Base-by-base conservation (phyloP, 179 eudicot species). In the Actinidia chinensis region DNA sequence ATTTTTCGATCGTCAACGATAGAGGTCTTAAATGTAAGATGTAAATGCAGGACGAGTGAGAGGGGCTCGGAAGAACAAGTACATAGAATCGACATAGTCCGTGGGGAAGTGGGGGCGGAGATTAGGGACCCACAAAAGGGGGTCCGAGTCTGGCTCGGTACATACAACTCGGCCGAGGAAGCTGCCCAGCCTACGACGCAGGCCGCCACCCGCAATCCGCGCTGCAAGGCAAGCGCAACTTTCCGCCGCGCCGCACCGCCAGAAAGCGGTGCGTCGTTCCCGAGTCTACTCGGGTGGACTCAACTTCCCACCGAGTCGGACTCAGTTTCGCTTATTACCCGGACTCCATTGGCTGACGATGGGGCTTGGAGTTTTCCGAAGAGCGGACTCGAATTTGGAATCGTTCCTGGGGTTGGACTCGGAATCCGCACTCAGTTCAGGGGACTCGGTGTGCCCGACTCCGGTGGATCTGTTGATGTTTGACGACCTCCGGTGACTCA, bases 191-290 rank as follows among this genome's bases (percentile, higher is more conserved):
- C 52, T 92, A 92, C 74, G 97, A 92, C 50, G 83, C n/a, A 70
- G 2, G 97, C 93, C 1, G 97, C 97, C 54, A 83, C 43, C 50
- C 88, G 88, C 6, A n/a, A 91, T 92, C 78, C 90, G 97, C 3
- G 97, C n/a, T 86, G 79, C 80, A 92, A 92, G 78, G 97, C 95
- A 91, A 91, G 84, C 95, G 91, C 91, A 92, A 92, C 87, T 92
- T 92, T 56, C 84, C 89, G 54, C 79, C 51, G 15, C 74, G 23
- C 63, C 9, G 22, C 59, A 4, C 74, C 77, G 52, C 87, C 28
- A 83, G 80, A 65, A 74, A 55, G 61, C 80, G 12, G 48, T 82
- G 86, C 20, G 48, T 76, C 20, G 12, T 8, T 23, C 52, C 83
- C 9, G 81, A 77, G 68, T 23, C 51, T 2, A 23, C 48, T 52